A percentile compares a stretch with the other conserved stretches of the same genome.
Conservation (phyloP, 139 green algal genomes). For the Mesotaenium endlicherianum region DNA sequence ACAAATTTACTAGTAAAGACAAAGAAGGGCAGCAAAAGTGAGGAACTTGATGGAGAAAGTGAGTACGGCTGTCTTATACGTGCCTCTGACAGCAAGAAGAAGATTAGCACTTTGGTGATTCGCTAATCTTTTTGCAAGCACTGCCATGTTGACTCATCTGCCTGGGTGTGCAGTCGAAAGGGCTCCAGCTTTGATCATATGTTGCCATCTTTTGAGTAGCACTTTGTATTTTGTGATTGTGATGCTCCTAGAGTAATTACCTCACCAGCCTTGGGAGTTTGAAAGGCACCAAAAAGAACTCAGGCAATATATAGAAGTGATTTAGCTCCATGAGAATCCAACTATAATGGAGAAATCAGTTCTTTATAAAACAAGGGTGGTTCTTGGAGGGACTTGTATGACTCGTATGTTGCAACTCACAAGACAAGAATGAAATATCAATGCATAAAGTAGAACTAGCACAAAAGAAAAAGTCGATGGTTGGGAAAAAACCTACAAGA, state of each 20-base stretch:
- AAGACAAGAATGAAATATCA: conserved; percentile 40
- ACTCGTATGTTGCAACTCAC: conserved; percentile 6
- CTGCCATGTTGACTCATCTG: neutral
- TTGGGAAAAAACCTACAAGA: neutral
- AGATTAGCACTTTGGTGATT: conserved; percentile 68
- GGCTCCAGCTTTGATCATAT: too few species aligned
- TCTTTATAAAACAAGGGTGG: neutral
- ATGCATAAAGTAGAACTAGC: conserved; percentile 47
- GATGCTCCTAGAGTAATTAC: neutral
- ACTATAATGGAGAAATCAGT: too few species aligned
- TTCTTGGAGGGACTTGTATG: neutral
- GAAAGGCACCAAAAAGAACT: neutral
- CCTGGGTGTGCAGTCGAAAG: too few species aligned
- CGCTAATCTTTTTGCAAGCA: neutral
- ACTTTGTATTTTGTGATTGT: neutral
- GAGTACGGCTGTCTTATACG: conserved; percentile 72
- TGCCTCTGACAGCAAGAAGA: conserved; percentile 76
- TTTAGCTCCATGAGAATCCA: too few species aligned
- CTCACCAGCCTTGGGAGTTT: neutral
- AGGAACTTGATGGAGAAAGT: conserved; percentile 41
- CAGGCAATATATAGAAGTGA: neutral
- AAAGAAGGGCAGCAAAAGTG: conserved; percentile 5
- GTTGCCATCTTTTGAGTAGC: neutral
- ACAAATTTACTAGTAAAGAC: neutral
- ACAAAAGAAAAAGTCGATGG: conserved; percentile 45